Base-by-base conservation (phyloP, 495 filamentous ascomycete species). In the Aspergillus panamensis region DNA sequence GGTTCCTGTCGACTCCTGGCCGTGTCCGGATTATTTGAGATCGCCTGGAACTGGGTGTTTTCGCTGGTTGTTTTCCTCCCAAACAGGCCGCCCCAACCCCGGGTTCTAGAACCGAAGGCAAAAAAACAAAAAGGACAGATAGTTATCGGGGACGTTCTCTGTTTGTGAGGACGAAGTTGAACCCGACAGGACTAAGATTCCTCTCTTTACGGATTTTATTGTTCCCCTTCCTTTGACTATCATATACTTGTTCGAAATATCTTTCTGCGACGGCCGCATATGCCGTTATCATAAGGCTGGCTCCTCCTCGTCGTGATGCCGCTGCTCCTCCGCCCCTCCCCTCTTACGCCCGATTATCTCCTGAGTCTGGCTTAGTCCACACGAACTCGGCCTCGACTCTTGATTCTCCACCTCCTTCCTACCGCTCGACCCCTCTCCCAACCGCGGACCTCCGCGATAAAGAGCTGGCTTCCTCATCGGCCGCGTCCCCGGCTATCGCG, bases 301-400 rank as follows among this genome's bases (percentile, higher is more conserved):
- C 74, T 77, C 70, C 65, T 71, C 67, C 66, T 73, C 70, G 61
- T 67, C 69, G 70, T 69, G 70, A 75, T 74, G 74, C 62, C 61
- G 70, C 69, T 66, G 70, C 74, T 71, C 69, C 70, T 56, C 68
- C 70, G 62, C 69, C 69, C 63, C 69, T 70, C 67, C 65, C 69
- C 53, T 63, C 63, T 33, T 69, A 64, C 60, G 43, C 62, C 59
- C 66, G 62, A 55, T 55, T 64, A 33, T 59, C 66, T 57, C 61
- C 53, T 62, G 61, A 64, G 45, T 57, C 67, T 62, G 63, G 71
- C 62, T 49, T 73, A 60, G 70, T 62, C 32, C 42, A 62, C 39
- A 49, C 66, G 17, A 63, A 49, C 44, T 39, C 63, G 21, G 51
- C 40, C 44, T 21, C 43, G 1, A 42, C 25, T 29, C 17, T 57